Percentiles rank a stretch among this genome's conserved stretches.
Evolutionary conservation across 495 filamentous ascomycete species (phyloP).

Genomic region (Rhypophila decipiens): DNA sequence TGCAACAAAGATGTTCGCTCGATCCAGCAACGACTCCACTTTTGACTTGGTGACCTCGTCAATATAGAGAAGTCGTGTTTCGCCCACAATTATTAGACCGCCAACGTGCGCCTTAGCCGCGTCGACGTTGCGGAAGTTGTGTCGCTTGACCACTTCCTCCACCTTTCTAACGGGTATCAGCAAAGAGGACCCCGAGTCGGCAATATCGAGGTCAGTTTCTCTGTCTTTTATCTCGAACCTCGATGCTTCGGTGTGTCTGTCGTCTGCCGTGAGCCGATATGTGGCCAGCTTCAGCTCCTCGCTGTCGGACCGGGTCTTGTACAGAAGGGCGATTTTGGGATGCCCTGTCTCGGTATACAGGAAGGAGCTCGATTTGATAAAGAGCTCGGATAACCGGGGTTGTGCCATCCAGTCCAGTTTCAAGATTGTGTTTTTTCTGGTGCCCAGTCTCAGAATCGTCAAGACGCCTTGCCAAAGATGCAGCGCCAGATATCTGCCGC

Average conservation of each 20-base stretch:
- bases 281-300: constrained; percentile 53
- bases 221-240: constrained; percentile 42
- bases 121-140: constrained; percentile 44
- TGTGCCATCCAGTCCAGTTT: constrained; percentile 63
- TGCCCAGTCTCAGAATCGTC: constrained; percentile 55
- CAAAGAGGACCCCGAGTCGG: constrained; percentile 69
- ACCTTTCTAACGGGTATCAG: constrained; percentile 72
- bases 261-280: constrained; percentile 48
- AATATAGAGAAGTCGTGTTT: constrained; percentile 77
- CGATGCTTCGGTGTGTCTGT: constrained; percentile 38
- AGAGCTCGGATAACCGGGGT: constrained; percentile 77
- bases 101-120: constrained; percentile 47
- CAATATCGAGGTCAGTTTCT: constrained; percentile 48
- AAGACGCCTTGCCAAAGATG: constrained; percentile 87
- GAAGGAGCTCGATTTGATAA: constrained; percentile 76
- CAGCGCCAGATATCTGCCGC: constrained; percentile 70
- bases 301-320: constrained; percentile 64
- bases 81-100: constrained; percentile 76
- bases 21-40: constrained; percentile 53
- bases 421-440: constrained; percentile 48
- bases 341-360: constrained; percentile 64
- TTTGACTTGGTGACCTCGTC: constrained; percentile 62
- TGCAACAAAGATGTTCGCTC: constrained; percentile 74
- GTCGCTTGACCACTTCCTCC: constrained; percentile 43
- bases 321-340: constrained; percentile 78